A percentile compares a stretch with the other conserved stretches of the same genome.
Evolutionary conservation across 352 stramenopile species (phyloP).

Genomic region (Blastocystis sp.): DNA sequence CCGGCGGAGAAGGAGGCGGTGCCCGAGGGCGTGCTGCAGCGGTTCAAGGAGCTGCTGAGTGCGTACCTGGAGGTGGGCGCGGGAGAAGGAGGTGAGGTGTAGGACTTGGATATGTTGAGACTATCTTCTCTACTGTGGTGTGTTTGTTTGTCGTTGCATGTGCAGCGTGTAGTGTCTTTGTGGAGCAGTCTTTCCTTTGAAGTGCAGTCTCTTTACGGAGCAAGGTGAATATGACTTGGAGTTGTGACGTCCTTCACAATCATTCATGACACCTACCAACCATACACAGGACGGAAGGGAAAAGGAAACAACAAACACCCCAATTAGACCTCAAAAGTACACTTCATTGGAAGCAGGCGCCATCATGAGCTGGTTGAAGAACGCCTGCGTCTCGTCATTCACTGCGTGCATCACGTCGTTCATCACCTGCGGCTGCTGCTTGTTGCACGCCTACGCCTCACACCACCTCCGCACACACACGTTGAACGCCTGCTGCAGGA

Average conservation of each 20-base stretch:
- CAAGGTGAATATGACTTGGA: too few species aligned
- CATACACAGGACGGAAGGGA: too few species aligned
- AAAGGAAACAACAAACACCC: neutral
- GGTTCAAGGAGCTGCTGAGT: neutral
- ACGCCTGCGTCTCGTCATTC: neutral
- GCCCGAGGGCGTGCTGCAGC: neutral
- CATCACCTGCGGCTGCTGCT: neutral
- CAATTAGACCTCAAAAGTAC: neutral
- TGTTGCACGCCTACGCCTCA: neutral
- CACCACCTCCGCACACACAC: neutral
- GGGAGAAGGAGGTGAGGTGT: neutral
- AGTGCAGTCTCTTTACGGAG: too few species aligned
- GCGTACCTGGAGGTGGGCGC: neutral
- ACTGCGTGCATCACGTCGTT: neutral
- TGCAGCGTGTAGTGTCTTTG: too few species aligned
- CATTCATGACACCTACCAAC: too few species aligned
- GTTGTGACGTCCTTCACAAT: too few species aligned
- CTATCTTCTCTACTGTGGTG: constrained; percentile 1
- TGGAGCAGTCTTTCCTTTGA: too few species aligned
- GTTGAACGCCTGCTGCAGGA: constrained; percentile 3
- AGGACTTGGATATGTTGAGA: constrained; percentile 1
- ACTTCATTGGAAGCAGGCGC: neutral
- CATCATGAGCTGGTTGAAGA: neutral
- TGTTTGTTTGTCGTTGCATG: constrained; percentile 1
- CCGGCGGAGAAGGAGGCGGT: neutral